Evolutionary conservation across 257 asterid genomes (phyloP), one percentile per base, ranked within the genome.

Genomic region (Solanum sitiens): DNA sequence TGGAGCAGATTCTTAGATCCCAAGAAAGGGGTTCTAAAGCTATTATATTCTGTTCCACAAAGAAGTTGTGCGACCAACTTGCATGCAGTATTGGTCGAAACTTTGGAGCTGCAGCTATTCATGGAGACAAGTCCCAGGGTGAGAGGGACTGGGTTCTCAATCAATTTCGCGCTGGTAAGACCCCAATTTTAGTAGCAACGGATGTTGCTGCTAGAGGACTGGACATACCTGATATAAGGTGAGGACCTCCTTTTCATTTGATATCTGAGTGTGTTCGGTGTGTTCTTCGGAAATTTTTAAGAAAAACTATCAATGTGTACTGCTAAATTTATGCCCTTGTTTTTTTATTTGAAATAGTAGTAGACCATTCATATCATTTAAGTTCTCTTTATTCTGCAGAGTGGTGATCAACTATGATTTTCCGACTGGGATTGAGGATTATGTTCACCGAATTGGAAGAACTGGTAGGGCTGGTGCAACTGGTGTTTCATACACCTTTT

Each of bases 161-260:
- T 92, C 99, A 96, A 88, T 96, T 96, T 86, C 96, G 98, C 74
- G 50, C 87, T 67, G 99, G 99, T n/a, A 94, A 92, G 91, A 91
- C 95, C 87, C 99, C 98, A 77, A 77, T 96, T 88, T 92, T 96
- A 83, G 99, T 96, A 86, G 99, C 98, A 87, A 96, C 98, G 80
- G 99, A 96, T 92, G 99, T 96, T 90, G 99, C 99, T 87, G 99
- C 99, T 61, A 93, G 99, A 75, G 99, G 99, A 87, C 98, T 96
- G 86, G 99, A 96, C 80, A 91, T 96, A 86, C 91, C 96, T 87
- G 98, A 96, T 90, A 93, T 96, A 89, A 95, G 98, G 98, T 95
- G 76, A 87, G 86, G 83, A 61, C 65, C 67, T 44, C 75, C 83
- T 15, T 76, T 71, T 68, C 25, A 59, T 47, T 76, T 14, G 65